Evolutionary conservation across 2,329 filamentous ascomycete species (phyloP).

Genomic region (Microascus cirrosus): DNA sequence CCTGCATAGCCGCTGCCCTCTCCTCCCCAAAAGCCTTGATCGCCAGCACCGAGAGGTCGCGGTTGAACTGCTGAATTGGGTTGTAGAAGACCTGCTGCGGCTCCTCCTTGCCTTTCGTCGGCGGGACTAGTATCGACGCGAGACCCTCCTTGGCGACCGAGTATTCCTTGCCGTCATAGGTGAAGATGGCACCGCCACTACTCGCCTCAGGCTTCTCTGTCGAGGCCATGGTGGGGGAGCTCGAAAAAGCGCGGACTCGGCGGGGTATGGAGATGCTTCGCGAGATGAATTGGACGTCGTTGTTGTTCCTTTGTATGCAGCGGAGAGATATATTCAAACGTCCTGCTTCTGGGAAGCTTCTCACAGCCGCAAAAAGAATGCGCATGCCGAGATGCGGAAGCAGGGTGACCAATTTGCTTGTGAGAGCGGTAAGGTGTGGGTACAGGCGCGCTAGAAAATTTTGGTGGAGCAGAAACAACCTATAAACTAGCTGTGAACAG

Average conservation of each 20-base stretch:
- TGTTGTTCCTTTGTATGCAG: neutral
- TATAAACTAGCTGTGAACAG: neutral
- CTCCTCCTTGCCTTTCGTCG: conserved; percentile 34
- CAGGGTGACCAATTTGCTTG: neutral
- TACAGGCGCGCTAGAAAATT: neutral
- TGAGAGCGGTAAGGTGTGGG: neutral
- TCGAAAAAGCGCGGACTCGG: neutral
- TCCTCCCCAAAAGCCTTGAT: conserved; percentile 66
- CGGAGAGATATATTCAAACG: neutral
- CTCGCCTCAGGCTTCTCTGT: neutral
- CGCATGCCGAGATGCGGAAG: neutral
- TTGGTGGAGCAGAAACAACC: neutral
- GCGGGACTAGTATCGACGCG: conserved; percentile 44
- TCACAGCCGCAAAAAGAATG: neutral
- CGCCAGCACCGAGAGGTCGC: conserved; percentile 83
- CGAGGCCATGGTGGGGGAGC: neutral
- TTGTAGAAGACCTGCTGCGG: conserved; percentile 83
- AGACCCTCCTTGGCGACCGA: conserved; percentile 43
- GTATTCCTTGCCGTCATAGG: conserved; percentile 33
- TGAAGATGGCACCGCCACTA: neutral
- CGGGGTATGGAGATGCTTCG: neutral
- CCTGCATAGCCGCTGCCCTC: conserved; percentile 20
- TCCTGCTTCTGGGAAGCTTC: neutral
- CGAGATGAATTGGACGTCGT: neutral
- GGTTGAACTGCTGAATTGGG: conserved; percentile 97